Percentiles rank a stretch among this genome's conserved stretches.
phyloP scores from a whole-genome alignment of 805 yeast species.

The Saturnispora quitensis region DNA sequence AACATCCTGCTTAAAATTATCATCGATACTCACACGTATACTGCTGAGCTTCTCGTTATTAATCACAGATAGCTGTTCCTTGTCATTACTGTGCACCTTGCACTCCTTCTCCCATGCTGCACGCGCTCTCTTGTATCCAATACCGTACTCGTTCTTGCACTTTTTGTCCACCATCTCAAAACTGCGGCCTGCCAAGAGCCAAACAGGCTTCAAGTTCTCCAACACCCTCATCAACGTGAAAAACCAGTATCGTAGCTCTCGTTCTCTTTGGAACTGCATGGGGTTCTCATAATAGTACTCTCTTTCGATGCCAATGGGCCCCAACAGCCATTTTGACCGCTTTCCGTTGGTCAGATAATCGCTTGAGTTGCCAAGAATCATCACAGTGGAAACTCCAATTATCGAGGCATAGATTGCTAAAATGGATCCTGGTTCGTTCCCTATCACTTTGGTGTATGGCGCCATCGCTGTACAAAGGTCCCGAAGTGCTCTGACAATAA shows the following conservation, averaged over 20 bases:
- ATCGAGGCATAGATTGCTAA: conserved; percentile 36
- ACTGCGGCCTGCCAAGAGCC: neutral
- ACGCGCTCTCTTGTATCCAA: conserved; percentile 4
- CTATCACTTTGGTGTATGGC: conserved; percentile 32
- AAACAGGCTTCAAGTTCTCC: neutral
- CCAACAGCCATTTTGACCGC: conserved; percentile 2
- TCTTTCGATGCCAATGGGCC: neutral
- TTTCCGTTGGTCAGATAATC: neutral
- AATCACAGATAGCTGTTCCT: neutral
- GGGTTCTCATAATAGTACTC: neutral
- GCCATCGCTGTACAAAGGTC: conserved; percentile 33
- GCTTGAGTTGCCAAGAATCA: conserved; percentile 3
- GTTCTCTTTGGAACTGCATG: conserved; percentile 1
- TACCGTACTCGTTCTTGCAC: neutral
- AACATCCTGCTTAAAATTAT: neutral
- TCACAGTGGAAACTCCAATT: conserved; percentile 6
- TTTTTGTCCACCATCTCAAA: conserved; percentile 1
- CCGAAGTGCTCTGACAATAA: conserved; percentile 33
- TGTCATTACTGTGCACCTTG: neutral
- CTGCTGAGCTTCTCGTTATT: neutral
- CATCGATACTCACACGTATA: neutral
- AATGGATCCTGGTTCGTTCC: conserved; percentile 34
- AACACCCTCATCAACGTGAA: conserved; percentile 2
- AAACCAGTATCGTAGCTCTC: conserved; percentile 5
- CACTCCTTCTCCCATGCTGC: conserved; percentile 2